A percentile compares a stretch with the other conserved stretches of the same genome.
phyloP scores from a whole-genome alignment of 108 stramenopile genomes.

The Discostella pseudostelligera region DNA sequence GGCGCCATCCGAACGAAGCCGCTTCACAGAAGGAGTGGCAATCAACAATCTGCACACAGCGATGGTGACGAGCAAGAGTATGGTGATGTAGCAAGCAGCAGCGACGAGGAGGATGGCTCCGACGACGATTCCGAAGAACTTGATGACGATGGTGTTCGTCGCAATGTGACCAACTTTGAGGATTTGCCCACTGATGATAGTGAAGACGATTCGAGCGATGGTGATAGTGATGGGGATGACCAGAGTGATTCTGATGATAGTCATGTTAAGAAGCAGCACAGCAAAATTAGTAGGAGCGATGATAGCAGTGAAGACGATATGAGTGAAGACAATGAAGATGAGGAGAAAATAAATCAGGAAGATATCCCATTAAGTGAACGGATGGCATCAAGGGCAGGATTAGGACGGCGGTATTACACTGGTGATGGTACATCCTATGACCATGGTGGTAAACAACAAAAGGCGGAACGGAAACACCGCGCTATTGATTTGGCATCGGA shows the following conservation, averaged over 20 bases:
- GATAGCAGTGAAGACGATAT: background rate
- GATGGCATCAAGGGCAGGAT: conserved; percentile 23
- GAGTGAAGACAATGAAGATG: background rate
- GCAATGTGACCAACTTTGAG: conserved; percentile 32
- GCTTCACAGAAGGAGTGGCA: background rate
- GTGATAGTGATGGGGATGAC: conserved; percentile 13
- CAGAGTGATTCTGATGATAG: conserved; percentile 3
- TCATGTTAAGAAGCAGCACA: too few relatives aligned
- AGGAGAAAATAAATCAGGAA: conserved; percentile 11
- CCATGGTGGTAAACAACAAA: conserved; percentile 20
- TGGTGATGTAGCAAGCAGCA: background rate
- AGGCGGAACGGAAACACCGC: conserved; percentile 33
- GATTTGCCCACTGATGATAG: conserved; percentile 42
- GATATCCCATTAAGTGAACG: conserved; percentile 39
- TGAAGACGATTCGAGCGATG: conserved; percentile 19
- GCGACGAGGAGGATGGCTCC: background rate
- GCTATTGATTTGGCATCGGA: conserved; percentile 45
- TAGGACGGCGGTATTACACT: conserved; percentile 31
- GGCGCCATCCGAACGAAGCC: conserved; percentile 4
- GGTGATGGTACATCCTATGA: conserved; percentile 4
- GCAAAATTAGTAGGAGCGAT: conserved; percentile 3
- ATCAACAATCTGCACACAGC: background rate
- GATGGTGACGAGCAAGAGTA: conserved; percentile 8
- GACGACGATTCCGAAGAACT: background rate
- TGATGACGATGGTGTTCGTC: background rate